These are phyloP conservation scores for Yarrowia galli DNA, from an alignment of 1,139 yeast species.

Conservation along the genomic window DNA sequence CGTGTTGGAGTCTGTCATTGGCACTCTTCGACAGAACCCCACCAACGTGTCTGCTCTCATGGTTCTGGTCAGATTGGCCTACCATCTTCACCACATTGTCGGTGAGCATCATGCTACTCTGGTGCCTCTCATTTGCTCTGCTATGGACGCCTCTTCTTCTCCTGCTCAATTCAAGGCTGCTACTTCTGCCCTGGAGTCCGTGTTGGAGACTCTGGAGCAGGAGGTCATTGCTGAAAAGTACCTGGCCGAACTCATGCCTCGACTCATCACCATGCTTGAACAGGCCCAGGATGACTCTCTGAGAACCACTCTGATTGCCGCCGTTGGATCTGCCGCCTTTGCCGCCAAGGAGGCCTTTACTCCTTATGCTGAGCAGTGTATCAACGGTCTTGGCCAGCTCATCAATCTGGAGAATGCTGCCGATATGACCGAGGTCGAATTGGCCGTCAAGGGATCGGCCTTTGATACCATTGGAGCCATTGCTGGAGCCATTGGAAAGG, in stretches of 20 bases:
- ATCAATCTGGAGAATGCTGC: slow-evolving; percentile 53
- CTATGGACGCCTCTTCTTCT: slow-evolving; percentile 85
- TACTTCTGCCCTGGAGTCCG: slow-evolving; percentile 87
- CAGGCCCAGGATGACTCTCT: slow-evolving; percentile 69
- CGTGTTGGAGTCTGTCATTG: slow-evolving; percentile 72
- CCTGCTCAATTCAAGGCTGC: slow-evolving; percentile 90
- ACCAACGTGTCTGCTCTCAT: slow-evolving; percentile 86
- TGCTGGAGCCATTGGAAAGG: slow-evolving; percentile 97
- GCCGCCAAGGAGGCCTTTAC: slow-evolving; percentile 88
- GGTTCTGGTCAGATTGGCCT: slow-evolving; percentile 77
- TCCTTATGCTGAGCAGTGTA: slow-evolving; percentile 85
- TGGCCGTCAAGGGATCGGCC: slow-evolving; percentile 79
- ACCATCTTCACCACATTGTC: slow-evolving; percentile 82
- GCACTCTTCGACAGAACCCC: slow-evolving; percentile 81
- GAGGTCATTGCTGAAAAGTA: slow-evolving; percentile 79
- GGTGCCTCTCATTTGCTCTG: slow-evolving; percentile 83
- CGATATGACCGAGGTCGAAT: slow-evolving; percentile 50
- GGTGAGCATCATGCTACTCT: slow-evolving; percentile 83
- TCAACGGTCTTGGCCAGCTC: slow-evolving; percentile 81
- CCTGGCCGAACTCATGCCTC: slow-evolving; percentile 88
- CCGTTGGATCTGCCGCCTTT: slow-evolving; percentile 96
- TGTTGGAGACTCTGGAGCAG: slow-evolving; percentile 88
- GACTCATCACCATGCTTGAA: slow-evolving; percentile 79
- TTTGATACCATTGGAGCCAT: slow-evolving; percentile 92
- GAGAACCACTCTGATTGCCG: slow-evolving; percentile 89